phyloP scores from a whole-genome alignment of 331 rosid species.

The Quercus phellos region DNA sequence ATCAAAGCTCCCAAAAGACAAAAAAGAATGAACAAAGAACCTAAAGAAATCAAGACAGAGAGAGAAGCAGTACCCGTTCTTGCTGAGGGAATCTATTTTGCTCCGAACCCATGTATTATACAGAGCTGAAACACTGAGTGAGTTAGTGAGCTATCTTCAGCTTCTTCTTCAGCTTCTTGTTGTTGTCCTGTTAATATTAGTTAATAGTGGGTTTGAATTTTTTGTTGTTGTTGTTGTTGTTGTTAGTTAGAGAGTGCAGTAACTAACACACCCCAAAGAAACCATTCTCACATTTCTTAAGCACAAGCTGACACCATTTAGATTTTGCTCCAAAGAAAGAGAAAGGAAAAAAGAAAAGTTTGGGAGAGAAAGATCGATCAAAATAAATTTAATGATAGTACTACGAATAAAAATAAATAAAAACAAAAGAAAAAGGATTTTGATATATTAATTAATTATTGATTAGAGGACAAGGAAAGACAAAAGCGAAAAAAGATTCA shows the following conservation, averaged over 20 bases:
- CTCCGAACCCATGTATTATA: conserved; percentile 73
- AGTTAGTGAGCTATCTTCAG: not conserved
- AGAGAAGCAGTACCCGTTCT: conserved; percentile 59
- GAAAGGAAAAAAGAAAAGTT: conserved; percentile 1
- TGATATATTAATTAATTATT: conserved; percentile 27
- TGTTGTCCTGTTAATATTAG: not conserved
- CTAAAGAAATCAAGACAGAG: not conserved
- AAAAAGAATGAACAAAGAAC: not conserved
- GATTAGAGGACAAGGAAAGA: conserved; percentile 75
- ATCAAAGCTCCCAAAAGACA: not conserved
- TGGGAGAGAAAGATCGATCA: not conserved
- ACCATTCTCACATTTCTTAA: conserved; percentile 33
- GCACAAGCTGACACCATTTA: conserved; percentile 37
- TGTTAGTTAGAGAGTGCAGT: not conserved
- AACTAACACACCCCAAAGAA: not conserved
- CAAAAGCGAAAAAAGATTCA: conserved; percentile 59
- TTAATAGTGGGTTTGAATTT: not conserved
- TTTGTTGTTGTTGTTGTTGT: too few species aligned
- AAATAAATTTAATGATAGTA: not conserved
- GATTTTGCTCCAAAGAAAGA: conserved; percentile 33
- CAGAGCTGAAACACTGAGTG: not conserved
- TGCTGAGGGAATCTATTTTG: conserved; percentile 89
- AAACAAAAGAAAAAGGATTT: not conserved
- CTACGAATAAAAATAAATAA: not conserved
- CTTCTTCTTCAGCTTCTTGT: not conserved